Evolutionary conservation across 495 filamentous ascomycete species (phyloP), one percentile per base, ranked within the genome.

Genomic region (Hypoxylon perforatum): DNA sequence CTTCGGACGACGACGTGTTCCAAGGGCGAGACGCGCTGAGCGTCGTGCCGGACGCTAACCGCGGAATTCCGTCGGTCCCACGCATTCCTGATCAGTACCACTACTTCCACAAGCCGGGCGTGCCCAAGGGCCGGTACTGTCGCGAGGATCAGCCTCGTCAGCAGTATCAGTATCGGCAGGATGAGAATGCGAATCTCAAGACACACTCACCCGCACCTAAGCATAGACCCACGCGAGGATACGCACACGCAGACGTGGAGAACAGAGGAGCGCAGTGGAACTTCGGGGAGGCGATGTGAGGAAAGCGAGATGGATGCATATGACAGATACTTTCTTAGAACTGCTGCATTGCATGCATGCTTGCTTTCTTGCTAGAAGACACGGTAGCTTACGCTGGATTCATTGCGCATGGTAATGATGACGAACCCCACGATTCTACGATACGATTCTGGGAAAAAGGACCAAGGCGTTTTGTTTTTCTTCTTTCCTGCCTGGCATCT

Each of bases 11-110:
- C 6, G 44, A 14, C 15, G n/a, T n/a, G n/a, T 14, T 30, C 4
- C 35, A 3, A 3, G 14, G 4, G 35, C 35, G 35, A 38, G 35
- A 58, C 47, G 65, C 73, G 41, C 60, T 79, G 28, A 64, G 68
- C 19, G 62, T 79, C 5, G 60, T 78, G 14, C 70, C 75, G 9
- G 75, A 78, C 41, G 67, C 48, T 17, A 78, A 80, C 45, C 72
- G 75, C n/a, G 77, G 79, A 10, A 75, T 80, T 22, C 76, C 80
- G 10, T 54, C 61, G 23, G 74, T 79, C 28, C 78, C 78, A 9
- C 57, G 58, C 10, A 68, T 72, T 41, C 75, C 75, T 23, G 75
- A 73, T 38, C 69, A 63, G 8, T 76, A 67, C 55, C 65, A 69
- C 49, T 48, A 52, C 58, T 63, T 59, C 54, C 58, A 58, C 48